A percentile compares a stretch with the other conserved stretches of the same genome.
Evolutionary conservation across 495 filamentous ascomycete species (phyloP).

Genomic region (Trichoderma gamsii): DNA sequence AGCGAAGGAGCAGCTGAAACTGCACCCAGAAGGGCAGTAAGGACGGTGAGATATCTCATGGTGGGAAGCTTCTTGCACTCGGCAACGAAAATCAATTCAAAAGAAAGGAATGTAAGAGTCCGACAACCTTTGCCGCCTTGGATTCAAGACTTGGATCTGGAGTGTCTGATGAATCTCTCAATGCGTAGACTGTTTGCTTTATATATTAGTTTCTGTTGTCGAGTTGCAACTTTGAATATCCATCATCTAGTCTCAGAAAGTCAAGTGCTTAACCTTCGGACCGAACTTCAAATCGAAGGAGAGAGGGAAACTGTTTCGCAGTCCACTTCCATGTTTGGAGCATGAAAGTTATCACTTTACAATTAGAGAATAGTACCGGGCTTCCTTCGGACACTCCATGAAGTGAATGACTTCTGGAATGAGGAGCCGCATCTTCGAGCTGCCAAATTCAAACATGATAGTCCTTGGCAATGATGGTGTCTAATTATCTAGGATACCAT

Average conservation of each 20-base stretch:
- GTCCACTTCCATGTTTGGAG: background rate
- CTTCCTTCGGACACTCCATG: background rate
- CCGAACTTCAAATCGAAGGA: background rate
- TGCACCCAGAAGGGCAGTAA: conserved; percentile 1
- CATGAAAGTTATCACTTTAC: background rate
- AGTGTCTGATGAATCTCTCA: background rate
- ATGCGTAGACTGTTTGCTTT: background rate
- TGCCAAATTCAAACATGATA: too few relatives aligned
- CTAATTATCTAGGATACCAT: background rate
- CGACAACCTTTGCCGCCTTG: too few relatives aligned
- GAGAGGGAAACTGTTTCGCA: background rate
- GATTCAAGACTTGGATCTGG: too few relatives aligned
- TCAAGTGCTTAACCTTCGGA: background rate
- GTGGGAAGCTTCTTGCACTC: background rate
- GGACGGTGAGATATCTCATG: background rate
- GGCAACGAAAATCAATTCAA: too few relatives aligned
- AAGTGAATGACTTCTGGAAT: background rate
- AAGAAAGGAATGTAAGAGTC: too few relatives aligned
- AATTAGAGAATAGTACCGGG: background rate
- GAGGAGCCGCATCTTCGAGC: background rate
- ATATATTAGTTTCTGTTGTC: background rate
- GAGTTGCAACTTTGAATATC: background rate
- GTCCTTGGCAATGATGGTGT: background rate
- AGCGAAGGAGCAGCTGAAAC: background rate
- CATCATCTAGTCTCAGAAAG: background rate